These are phyloP conservation scores for Metschnikowia lunata DNA, from an alignment of 805 yeast species.

Conservation along the genomic window DNA sequence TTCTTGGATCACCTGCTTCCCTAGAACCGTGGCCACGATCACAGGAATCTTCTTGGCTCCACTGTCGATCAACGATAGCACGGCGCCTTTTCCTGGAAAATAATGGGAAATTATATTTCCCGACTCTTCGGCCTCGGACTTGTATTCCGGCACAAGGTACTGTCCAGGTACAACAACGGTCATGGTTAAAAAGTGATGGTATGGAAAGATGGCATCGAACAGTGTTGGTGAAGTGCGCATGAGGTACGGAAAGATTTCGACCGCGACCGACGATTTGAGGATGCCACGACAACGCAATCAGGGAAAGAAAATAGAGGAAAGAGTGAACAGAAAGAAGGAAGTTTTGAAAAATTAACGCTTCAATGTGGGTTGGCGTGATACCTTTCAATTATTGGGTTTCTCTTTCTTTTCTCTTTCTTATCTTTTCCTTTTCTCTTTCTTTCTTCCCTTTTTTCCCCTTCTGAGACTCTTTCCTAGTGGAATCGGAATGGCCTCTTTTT, in stretches of 20 bases:
- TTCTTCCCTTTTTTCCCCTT: too few relatives aligned
- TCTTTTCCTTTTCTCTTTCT: too few relatives aligned
- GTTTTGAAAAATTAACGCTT: too few relatives aligned
- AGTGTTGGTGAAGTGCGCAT: background rate
- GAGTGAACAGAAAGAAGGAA: too few relatives aligned
- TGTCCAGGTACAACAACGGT: conserved; percentile 62
- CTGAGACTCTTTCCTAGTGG: too few relatives aligned
- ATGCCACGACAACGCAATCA: background rate
- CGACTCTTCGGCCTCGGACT: conserved; percentile 19
- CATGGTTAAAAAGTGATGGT: conserved; percentile 2
- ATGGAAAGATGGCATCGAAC: conserved; percentile 1
- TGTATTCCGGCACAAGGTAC: conserved; percentile 56
- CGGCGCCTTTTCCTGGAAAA: conserved; percentile 63
- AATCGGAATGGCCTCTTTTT: too few relatives aligned
- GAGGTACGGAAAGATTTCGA: background rate
- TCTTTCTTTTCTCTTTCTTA: too few relatives aligned
- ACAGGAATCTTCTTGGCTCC: conserved; percentile 38
- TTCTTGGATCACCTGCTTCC: conserved; percentile 43
- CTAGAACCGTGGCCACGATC: conserved; percentile 60
- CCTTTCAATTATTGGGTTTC: too few relatives aligned
- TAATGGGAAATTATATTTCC: conserved; percentile 41
- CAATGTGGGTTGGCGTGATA: too few relatives aligned
- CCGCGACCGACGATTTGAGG: background rate
- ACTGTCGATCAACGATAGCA: conserved; percentile 42
- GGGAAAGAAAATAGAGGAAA: too few relatives aligned